phyloP scores from a whole-genome alignment of 2,329 filamentous ascomycete genomes.

The Cyphellophora attinorum region DNA sequence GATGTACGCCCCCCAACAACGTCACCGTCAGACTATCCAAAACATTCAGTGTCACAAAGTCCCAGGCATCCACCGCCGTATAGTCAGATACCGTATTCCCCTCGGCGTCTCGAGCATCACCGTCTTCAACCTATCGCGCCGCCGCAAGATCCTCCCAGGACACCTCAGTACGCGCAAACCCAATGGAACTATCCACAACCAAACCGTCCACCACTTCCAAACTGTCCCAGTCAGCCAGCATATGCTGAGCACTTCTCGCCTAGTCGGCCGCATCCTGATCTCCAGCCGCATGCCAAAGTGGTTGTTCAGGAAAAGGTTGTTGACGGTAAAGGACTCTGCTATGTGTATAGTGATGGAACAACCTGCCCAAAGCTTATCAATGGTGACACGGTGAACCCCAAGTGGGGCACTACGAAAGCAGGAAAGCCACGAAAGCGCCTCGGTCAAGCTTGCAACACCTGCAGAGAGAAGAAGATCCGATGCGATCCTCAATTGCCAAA shows the following conservation, averaged over 20 bases:
- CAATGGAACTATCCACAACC: slow-evolving; percentile 1
- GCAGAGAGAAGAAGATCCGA: slow-evolving; percentile 95
- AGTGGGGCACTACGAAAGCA: slow-evolving; percentile 89
- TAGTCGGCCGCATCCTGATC: background rate
- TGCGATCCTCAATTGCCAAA: slow-evolving; percentile 82
- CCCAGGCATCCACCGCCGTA: background rate
- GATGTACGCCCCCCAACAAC: background rate
- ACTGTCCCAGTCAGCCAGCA: background rate
- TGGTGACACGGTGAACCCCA: slow-evolving; percentile 77
- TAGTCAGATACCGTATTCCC: too few relatives aligned
- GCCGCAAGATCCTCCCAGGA: slow-evolving; percentile 4
- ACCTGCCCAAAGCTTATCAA: slow-evolving; percentile 77
- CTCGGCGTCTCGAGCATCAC: background rate
- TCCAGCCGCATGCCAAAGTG: slow-evolving; percentile 4
- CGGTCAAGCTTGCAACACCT: slow-evolving; percentile 86
- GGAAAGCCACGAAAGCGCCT: slow-evolving; percentile 86
- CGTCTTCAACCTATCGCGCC: too few relatives aligned
- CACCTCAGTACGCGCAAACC: slow-evolving; percentile 1
- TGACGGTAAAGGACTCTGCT: slow-evolving; percentile 70
- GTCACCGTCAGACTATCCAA: background rate
- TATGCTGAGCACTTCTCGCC: slow-evolving; percentile 17
- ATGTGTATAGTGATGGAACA: slow-evolving; percentile 76
- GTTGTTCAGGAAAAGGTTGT: slow-evolving; percentile 38
- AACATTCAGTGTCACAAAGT: background rate
- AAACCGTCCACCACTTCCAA: background rate